phyloP scores from a whole-genome alignment of 176 grass and related monocot species.

The Musa troglodytarum region DNA sequence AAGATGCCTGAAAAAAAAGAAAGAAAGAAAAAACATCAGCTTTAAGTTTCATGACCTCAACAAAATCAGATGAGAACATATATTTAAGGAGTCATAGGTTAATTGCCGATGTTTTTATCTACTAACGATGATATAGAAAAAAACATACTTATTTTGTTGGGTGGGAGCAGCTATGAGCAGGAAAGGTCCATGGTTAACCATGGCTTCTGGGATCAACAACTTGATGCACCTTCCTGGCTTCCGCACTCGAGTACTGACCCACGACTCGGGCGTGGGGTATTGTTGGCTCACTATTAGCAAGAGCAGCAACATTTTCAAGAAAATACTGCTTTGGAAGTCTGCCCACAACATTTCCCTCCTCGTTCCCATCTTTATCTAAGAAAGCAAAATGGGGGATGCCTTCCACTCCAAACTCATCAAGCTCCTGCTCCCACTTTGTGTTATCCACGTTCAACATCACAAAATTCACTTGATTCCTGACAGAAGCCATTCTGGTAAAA shows the following conservation, averaged over 20 bases:
- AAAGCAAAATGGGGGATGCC: slow-evolving; percentile 94
- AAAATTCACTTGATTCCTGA: slow-evolving; percentile 74
- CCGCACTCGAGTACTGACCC: slow-evolving; percentile 62
- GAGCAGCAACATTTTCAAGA: slow-evolving; percentile 80
- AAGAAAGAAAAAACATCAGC: too few species aligned
- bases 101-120: not conserved
- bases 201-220: slow-evolving; percentile 89
- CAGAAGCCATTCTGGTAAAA: not conserved
- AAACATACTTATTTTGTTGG: not conserved
- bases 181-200: slow-evolving; percentile 29
- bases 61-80: too few species aligned
- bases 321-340: slow-evolving; percentile 73
- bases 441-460: slow-evolving; percentile 98
- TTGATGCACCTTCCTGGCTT: slow-evolving; percentile 74
- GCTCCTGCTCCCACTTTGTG: slow-evolving; percentile 95
- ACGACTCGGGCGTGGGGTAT: slow-evolving; percentile 76
- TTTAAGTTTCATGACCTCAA: not conserved
- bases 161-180: not conserved
- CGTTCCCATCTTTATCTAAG: slow-evolving; percentile 83
- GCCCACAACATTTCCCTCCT: slow-evolving; percentile 89
- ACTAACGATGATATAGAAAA: not conserved
- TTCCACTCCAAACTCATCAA: slow-evolving; percentile 96
- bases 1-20: not conserved
- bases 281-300: slow-evolving; percentile 57
- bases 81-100: too few species aligned